Evolutionary conservation across 2,329 filamentous ascomycete genomes (phyloP), one percentile per base, ranked within the genome.

Genomic region (Fusarium torulosum): DNA sequence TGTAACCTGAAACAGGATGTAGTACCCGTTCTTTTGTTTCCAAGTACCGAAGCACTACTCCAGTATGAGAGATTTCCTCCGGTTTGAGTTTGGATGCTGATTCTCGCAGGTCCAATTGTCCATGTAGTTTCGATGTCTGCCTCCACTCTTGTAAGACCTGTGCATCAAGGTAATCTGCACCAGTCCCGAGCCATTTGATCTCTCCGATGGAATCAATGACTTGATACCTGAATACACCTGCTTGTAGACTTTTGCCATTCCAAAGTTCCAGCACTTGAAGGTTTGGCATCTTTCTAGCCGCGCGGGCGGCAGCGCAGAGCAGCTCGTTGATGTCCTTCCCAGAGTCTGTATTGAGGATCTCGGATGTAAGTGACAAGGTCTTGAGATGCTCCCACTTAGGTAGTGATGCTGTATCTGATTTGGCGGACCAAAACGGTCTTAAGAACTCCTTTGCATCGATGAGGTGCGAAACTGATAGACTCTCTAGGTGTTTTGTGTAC

Each of bases 361-460:
- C 14, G 0, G 61, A 69, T 3, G 66, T 55, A 2, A 68, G 21
- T 0, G 47, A 49, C 0, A 68, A 10, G 0, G 52, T 55, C 33
- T 54, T 17, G 0, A 63, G 42, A 13, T 46, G 6, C 1, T 43
- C 13, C 65, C 65, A 68, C 3, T 19, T 10, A 7, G 45, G 46
- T 1, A 65, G 6, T 3, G 11, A 29, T 1, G 14, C 19, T 13
- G 17, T 17, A 5, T 37, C 55, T 3, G 53, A 41, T 14, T 19
- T 9, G 14, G 33, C 15, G 4, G 27, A 13, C 25, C 25, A 33
- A 13, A 56, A 60, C 6, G 46, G 47, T 1, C 13, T 8, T 2
- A 61, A 19, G 10, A 68, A 68, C 2, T 67, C 46, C 9, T 45
- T 38, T 13, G 65, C 65, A 0, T 68, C 64, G 25, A 57, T 47